A percentile compares a stretch with the other conserved stretches of the same genome.
Evolutionary conservation across 306 rosid species (phyloP).

Genomic region (Rubus idaeus): DNA sequence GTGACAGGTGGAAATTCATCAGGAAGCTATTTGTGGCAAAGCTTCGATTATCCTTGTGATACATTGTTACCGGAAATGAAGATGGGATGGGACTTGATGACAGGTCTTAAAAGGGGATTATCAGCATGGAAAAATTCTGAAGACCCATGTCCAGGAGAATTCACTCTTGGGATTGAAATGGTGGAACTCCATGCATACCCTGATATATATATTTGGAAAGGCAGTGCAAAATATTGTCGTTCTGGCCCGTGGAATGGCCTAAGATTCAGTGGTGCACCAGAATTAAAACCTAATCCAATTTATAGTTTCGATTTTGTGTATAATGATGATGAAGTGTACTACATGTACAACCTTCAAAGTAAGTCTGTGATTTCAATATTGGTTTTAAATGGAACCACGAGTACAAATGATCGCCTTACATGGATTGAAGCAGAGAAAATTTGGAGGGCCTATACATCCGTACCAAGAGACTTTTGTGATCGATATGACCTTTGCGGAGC

Average conservation of each 20-base stretch:
- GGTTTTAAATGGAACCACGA: conserved; percentile 37
- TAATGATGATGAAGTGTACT: conserved; percentile 41
- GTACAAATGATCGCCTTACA: conserved; percentile 23
- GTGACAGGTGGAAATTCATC: conserved; percentile 24
- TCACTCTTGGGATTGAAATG: conserved; percentile 39
- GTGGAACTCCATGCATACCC: conserved; percentile 30
- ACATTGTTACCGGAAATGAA: conserved; percentile 61
- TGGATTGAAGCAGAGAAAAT: conserved; percentile 39
- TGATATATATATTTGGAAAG: conserved; percentile 36
- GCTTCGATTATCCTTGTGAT: conserved; percentile 64
- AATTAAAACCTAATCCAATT: conserved; percentile 23
- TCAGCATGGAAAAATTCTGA: conserved; percentile 44
- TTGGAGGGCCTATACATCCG: conserved; percentile 36
- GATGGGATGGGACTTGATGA: conserved; percentile 50
- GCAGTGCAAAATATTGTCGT: conserved; percentile 24
- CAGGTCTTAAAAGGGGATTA: conserved; percentile 29
- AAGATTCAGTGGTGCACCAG: conserved; percentile 38
- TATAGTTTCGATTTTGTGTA: conserved; percentile 32
- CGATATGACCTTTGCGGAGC: conserved; percentile 43
- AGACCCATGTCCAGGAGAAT: conserved; percentile 54
- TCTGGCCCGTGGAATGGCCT: conserved; percentile 54
- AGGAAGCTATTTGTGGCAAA: conserved; percentile 47
- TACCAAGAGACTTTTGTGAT: conserved; percentile 50
- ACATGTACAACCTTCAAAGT: conserved; percentile 39
- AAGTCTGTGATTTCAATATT: conserved; percentile 39